Evolutionary conservation across 2,329 filamentous ascomycete genomes (phyloP).

Genomic region (Aureobasidium sp.): DNA sequence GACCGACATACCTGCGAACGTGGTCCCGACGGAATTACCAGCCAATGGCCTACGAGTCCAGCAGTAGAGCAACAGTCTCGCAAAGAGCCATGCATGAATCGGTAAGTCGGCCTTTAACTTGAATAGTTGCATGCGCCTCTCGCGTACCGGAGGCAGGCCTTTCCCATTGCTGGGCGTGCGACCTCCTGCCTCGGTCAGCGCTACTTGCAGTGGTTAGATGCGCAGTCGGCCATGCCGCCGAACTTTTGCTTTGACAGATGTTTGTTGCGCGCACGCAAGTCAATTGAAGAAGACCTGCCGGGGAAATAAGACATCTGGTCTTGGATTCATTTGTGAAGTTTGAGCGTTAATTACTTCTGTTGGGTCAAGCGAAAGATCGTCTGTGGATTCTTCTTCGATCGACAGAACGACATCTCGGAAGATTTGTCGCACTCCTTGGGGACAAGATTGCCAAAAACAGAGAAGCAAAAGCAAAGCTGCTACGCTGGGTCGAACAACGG

Average conservation of each 20-base stretch:
- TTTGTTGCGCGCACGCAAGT: not conserved
- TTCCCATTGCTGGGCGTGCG: not conserved
- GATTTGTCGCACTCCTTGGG: not conserved
- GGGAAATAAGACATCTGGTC: not conserved
- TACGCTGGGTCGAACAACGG: constrained; percentile 17
- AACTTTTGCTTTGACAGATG: not conserved
- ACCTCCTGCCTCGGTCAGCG: constrained; percentile 13
- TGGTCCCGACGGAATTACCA: constrained; percentile 1
- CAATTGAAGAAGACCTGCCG: not conserved
- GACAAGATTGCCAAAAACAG: not conserved
- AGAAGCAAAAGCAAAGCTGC: constrained; percentile 11
- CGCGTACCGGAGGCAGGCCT: not conserved
- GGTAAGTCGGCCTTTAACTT: not conserved
- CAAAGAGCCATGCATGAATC: not conserved
- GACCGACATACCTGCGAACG: constrained; percentile 5
- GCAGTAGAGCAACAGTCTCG: not conserved
- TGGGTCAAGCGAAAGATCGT: too few species aligned
- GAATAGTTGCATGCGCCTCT: constrained; percentile 4
- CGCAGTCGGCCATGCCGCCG: not conserved
- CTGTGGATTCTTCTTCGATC: not conserved
- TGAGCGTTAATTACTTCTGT: too few species aligned
- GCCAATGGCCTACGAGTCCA: not conserved
- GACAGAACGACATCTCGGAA: not conserved
- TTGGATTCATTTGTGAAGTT: too few species aligned
- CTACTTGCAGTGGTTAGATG: not conserved